Evolutionary conservation across 305 asterid species (phyloP).

Genomic region (Fraxinus nigra): DNA sequence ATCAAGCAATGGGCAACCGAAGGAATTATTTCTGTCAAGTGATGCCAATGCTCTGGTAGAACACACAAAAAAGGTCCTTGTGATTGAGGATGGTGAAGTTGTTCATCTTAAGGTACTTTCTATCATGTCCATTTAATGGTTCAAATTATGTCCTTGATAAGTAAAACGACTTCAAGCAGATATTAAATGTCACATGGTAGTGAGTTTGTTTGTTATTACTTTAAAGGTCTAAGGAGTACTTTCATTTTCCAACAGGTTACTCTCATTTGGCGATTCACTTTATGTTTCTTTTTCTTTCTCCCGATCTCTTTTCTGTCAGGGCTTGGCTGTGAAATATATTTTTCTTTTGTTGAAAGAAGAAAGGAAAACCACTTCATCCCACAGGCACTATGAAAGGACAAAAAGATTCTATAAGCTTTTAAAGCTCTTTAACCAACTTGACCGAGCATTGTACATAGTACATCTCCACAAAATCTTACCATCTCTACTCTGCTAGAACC

Average conservation of each 20-base stretch:
- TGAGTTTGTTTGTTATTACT: neutral
- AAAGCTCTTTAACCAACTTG: neutral
- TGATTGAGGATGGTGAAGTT: constrained; percentile 86
- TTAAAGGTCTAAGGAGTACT: neutral
- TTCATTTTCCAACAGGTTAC: neutral
- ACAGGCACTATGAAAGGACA: neutral
- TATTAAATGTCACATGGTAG: neutral
- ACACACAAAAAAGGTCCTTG: constrained; percentile 90
- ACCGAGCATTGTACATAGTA: neutral
- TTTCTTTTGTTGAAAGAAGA: neutral
- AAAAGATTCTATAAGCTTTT: neutral
- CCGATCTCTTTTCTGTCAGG: neutral
- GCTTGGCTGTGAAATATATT: neutral
- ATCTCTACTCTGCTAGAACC: neutral
- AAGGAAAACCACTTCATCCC: neutral
- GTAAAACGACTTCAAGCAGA: neutral
- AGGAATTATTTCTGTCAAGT: constrained; percentile 86
- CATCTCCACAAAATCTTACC: neutral
- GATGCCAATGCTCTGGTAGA: constrained; percentile 97
- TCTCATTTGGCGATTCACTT: neutral
- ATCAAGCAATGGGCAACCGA: constrained; percentile 69
- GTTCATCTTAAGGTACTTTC: constrained; percentile 85
- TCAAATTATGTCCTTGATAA: neutral
- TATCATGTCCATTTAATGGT: neutral
- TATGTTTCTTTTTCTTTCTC: neutral